Evolutionary conservation across 495 filamentous ascomycete genomes (phyloP).

Genomic region (Sporormia fimetaria): DNA sequence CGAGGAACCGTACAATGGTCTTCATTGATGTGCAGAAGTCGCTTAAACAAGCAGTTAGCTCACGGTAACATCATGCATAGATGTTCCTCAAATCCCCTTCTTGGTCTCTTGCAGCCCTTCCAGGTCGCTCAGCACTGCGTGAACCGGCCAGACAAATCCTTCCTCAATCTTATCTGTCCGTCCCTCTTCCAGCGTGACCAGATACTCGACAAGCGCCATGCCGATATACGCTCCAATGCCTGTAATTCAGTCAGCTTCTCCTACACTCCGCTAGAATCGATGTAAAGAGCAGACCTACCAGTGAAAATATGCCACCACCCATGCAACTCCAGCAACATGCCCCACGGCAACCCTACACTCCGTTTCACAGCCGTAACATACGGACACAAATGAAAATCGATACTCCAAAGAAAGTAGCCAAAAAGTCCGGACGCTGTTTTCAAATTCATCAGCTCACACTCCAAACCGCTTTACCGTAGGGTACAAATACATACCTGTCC

Average conservation of each 20-base stretch:
- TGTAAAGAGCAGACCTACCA: no score
- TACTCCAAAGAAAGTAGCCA: conserved; percentile 41
- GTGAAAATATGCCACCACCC: conserved; percentile 37
- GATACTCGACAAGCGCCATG: conserved; percentile 28
- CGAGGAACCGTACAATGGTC: no score
- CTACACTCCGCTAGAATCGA: no score
- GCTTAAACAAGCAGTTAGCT: no score
- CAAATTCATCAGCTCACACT: neutral
- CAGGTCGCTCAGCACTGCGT: conserved; percentile 12
- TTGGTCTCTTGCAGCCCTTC: conserved; percentile 6
- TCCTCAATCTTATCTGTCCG: conserved; percentile 16
- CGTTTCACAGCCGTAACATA: conserved; percentile 31
- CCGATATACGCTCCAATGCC: conserved; percentile 37
- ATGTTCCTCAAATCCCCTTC: neutral
- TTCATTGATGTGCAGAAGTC: no score
- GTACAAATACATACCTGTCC: conserved; percentile 18
- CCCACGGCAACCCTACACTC: conserved; percentile 40
- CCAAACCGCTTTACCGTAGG: neutral
- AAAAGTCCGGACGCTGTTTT: conserved; percentile 10
- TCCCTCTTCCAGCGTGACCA: conserved; percentile 21
- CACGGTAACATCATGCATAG: no score
- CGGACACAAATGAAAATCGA: conserved; percentile 38
- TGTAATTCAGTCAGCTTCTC: conserved; percentile 43
- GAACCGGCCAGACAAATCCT: conserved; percentile 22
- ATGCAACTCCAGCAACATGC: conserved; percentile 45